Evolutionary conservation across 371 early-diverging fungal genomes (phyloP), one percentile per base, ranked within the genome.

Genomic region (Amoeboaphelidium occidentale): DNA sequence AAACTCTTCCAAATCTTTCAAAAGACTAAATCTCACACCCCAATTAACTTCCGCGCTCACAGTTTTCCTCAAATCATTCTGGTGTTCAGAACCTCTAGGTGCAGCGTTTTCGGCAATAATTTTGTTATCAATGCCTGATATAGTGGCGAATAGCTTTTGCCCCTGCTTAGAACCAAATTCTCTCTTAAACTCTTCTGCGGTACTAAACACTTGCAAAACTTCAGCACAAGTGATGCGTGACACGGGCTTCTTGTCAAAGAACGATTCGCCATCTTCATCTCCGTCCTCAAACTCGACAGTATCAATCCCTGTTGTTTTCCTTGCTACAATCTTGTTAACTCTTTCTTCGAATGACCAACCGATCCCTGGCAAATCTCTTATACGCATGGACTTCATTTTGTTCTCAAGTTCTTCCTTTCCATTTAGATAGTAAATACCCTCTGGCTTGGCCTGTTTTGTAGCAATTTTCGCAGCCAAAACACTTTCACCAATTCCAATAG

Each of bases 11-110:
- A 73, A 72, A 49, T 87, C 75, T 0, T 60, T 57, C 26, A 69
- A 58, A 14, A 55, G 72, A 47, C 78, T 74, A 59, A 89, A 82
- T 17, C 90, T 70, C 0, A 89, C 69, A 1, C 85, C 90, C 86
- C 88, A 89, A 57, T 52, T 52, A 3, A 26, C 22, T 52, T 52
- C 52, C 20, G 48, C 48, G 13, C 20, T n/a, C 20, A 47, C 48
- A 23, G 48, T 47, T n/a, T 17, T 20, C 4, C 53, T 43, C 1
- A 12, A 42, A 43, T 6, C n/a, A 17, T 47, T 6, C 22, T 25
- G 26, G 32, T 57, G 26, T 0, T 26, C 6, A 6, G 17, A 47
- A 20, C 6, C 47, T n/a, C 43, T n/a, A 32, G 25, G 4, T 14
- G 21, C 21, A 25, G 1, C 1, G 41, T 56, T 23, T 14, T 13